These are phyloP conservation scores for Biancaea sappan DNA, from an alignment of 306 rosid genomes.

Conservation along the genomic window DNA sequence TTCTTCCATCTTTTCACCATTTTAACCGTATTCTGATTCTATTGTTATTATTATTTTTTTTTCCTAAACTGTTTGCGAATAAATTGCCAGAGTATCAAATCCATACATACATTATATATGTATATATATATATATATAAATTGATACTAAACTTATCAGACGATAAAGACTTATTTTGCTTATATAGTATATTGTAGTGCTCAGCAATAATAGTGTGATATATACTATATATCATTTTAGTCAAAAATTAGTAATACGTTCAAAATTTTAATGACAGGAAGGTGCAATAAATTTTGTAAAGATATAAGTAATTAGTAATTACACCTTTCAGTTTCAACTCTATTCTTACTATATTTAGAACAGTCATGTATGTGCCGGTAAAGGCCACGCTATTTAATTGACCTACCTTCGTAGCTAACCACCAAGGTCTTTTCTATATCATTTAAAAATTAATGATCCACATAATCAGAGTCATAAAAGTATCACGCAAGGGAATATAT, in stretches of 20 bases:
- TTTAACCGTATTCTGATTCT: conserved; percentile 25
- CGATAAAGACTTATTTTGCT: too few relatives aligned
- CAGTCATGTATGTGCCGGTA: not conserved
- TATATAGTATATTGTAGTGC: too few relatives aligned
- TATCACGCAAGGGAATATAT: not conserved
- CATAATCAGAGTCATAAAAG: not conserved
- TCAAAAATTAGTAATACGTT: too few relatives aligned
- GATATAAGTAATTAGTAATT: too few relatives aligned
- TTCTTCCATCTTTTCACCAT: conserved; percentile 11
- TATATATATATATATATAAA: too few relatives aligned
- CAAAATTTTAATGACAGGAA: too few relatives aligned
- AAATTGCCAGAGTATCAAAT: not conserved
- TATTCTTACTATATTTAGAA: too few relatives aligned
- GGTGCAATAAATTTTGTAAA: too few relatives aligned
- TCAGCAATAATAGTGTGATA: too few relatives aligned
- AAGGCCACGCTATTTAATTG: not conserved
- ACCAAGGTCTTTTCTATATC: not conserved
- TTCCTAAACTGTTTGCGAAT: not conserved
- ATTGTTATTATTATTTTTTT: not conserved
- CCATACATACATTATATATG: not conserved
- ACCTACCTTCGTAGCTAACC: not conserved
- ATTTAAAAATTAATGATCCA: not conserved
- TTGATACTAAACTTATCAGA: too few relatives aligned
- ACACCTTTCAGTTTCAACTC: too few relatives aligned
- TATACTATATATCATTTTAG: too few relatives aligned